phyloP scores from a whole-genome alignment of 2,329 filamentous ascomycete genomes.

The Magnaporthiopsis incrustans region DNA sequence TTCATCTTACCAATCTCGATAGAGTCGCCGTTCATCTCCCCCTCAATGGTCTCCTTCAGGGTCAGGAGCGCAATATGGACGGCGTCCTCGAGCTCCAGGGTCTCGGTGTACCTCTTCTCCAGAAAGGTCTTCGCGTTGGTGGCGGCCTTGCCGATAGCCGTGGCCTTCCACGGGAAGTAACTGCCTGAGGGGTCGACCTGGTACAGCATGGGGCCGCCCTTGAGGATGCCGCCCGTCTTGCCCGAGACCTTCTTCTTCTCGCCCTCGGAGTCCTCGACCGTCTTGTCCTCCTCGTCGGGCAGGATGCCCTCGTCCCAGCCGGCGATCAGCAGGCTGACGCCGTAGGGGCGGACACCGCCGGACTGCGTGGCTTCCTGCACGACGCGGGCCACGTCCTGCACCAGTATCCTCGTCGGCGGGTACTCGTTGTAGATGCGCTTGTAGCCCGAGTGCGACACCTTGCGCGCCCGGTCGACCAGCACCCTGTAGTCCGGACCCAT shows the following conservation, averaged over 20 bases:
- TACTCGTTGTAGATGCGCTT: conserved; percentile 99
- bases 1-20: conserved; percentile 79
- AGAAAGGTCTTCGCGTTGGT: conserved; percentile 98
- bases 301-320: conserved; percentile 97
- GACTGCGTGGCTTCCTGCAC: conserved; percentile 99
- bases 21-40: conserved; percentile 97
- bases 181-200: conserved; percentile 98
- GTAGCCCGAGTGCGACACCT: conserved; percentile 96
- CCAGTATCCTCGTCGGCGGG: conserved; percentile 97
- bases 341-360: conserved; percentile 93
- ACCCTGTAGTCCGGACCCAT: conserved; percentile 99
- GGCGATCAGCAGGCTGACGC: conserved; percentile 89
- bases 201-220: conserved; percentile 94
- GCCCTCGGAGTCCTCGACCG: conserved; percentile 41
- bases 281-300: conserved; percentile 60
- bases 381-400: conserved; percentile 93
- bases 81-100: conserved; percentile 92
- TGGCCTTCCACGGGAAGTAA: conserved; percentile 99
- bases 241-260: conserved; percentile 67
- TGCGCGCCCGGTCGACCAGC: conserved; percentile 93
- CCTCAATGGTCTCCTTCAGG: conserved; percentile 98
- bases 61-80: conserved; percentile 97
- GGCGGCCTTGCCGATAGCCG: conserved; percentile 96
- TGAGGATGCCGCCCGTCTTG: conserved; percentile 92
- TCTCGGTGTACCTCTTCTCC: conserved; percentile 98